These are phyloP conservation scores for Pleurotus citrinopileatus DNA, from an alignment of 768 basidiomycete genomes.

Conservation along the genomic window DNA sequence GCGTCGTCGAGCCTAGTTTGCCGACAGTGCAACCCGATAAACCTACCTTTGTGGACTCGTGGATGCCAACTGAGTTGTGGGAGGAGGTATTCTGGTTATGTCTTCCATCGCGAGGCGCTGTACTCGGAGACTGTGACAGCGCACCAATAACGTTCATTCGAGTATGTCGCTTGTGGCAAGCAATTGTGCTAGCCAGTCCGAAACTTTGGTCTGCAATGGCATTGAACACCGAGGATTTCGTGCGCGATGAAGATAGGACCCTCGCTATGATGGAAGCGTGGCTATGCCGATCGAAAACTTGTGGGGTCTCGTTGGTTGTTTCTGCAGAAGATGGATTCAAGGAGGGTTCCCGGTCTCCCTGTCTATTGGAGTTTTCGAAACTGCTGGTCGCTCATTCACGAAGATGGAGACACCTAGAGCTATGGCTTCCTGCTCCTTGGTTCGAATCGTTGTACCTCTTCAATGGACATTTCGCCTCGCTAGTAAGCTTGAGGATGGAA, in stretches of 20 bases:
- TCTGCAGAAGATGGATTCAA: neutral
- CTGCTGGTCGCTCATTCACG: neutral
- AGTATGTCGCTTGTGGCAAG: slow-evolving; percentile 3
- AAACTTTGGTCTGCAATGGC: slow-evolving; percentile 1
- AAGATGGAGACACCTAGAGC: neutral
- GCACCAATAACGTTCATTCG: neutral
- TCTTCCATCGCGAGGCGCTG: neutral
- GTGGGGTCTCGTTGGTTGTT: neutral
- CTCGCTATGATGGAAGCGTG: neutral
- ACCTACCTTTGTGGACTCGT: neutral
- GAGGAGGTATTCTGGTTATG: slow-evolving; percentile 1
- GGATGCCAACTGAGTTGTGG: slow-evolving; percentile 8
- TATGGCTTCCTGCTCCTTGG: slow-evolving; percentile 2
- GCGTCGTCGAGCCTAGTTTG: neutral
- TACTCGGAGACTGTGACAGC: neutral
- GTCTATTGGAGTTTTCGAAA: slow-evolving; percentile 1
- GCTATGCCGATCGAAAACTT: neutral
- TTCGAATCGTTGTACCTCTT: neutral
- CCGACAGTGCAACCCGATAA: neutral
- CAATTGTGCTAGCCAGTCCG: neutral
- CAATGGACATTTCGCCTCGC: neutral
- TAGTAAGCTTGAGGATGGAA: neutral
- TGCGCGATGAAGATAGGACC: neutral
- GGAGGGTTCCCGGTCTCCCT: neutral
- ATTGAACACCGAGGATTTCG: neutral